These are phyloP conservation scores for Haplographium delicatum DNA, from an alignment of 495 filamentous ascomycete species.

Conservation along the genomic window DNA sequence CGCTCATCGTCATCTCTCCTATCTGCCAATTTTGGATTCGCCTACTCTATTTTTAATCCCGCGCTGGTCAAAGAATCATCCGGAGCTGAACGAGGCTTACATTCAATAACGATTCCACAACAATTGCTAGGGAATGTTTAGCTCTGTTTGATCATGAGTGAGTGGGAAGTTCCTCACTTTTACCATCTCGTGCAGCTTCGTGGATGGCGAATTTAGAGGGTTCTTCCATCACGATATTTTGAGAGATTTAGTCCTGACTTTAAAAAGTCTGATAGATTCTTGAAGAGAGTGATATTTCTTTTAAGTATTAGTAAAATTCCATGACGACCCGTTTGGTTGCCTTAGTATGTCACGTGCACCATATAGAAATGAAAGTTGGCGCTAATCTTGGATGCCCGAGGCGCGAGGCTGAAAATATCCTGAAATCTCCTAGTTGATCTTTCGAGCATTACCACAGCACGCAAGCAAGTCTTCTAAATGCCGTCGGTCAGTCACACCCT, in stretches of 20 bases:
- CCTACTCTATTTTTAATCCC: slow-evolving; percentile 37
- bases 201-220: slow-evolving; percentile 76
- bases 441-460: no score
- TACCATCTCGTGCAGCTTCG: slow-evolving; percentile 82
- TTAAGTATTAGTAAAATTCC: no score
- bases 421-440: no score
- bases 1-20: slow-evolving; percentile 83
- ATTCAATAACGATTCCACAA: slow-evolving; percentile 73
- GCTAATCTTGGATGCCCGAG: no score
- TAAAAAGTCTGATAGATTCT: background rate
- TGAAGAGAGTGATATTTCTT: no score
- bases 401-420: no score
- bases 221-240: slow-evolving; percentile 15
- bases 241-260: background rate
- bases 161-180: slow-evolving; percentile 47
- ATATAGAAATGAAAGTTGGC: no score
- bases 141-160: no score
- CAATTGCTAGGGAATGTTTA: slow-evolving; percentile 41
- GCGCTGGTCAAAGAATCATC: slow-evolving; percentile 16
- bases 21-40: slow-evolving; percentile 71
- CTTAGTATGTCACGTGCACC: no score
- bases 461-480: no score
- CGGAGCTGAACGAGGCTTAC: slow-evolving; percentile 33
- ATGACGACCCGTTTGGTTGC: no score
- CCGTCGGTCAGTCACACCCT: no score